phyloP scores from a whole-genome alignment of 768 basidiomycete species.

The Leccinum sublutescens region DNA sequence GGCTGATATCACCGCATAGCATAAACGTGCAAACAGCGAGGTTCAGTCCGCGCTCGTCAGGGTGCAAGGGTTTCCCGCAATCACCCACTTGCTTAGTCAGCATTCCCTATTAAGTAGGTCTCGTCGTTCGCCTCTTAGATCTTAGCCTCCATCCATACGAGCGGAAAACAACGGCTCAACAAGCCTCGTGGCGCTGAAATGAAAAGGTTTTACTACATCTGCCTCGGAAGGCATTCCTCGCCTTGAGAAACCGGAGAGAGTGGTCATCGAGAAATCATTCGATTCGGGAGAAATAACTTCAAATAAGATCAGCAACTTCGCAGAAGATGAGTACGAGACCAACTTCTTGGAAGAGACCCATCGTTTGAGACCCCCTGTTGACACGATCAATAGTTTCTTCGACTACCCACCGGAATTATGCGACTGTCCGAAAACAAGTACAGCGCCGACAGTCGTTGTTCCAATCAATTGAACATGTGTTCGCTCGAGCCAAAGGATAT shows the following conservation, averaged over 20 bases:
- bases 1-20: slow-evolving; percentile 34
- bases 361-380: slow-evolving; percentile 7
- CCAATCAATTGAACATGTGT: slow-evolving; percentile 13
- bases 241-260: slow-evolving; percentile 32
- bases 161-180: slow-evolving; percentile 35
- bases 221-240: neutral
- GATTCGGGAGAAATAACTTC: slow-evolving; percentile 31
- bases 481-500: slow-evolving; percentile 37
- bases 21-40: slow-evolving; percentile 33
- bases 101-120: slow-evolving; percentile 10
- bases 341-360: neutral
- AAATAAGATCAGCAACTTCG: slow-evolving; percentile 31
- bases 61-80: slow-evolving; percentile 24
- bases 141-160: too few relatives aligned
- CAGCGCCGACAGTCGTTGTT: slow-evolving; percentile 18
- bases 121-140: too few relatives aligned
- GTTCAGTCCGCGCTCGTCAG: slow-evolving; percentile 4
- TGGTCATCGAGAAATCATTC: slow-evolving; percentile 32
- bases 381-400: neutral
- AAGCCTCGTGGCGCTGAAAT: slow-evolving; percentile 27
- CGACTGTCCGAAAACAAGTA: slow-evolving; percentile 43
- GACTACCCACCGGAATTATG: slow-evolving; percentile 38
- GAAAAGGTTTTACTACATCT: neutral
- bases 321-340: neutral
- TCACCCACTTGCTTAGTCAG: neutral